Base-by-base conservation (phyloP, 148 eudicot genomes). In the Chenopodium album region DNA sequence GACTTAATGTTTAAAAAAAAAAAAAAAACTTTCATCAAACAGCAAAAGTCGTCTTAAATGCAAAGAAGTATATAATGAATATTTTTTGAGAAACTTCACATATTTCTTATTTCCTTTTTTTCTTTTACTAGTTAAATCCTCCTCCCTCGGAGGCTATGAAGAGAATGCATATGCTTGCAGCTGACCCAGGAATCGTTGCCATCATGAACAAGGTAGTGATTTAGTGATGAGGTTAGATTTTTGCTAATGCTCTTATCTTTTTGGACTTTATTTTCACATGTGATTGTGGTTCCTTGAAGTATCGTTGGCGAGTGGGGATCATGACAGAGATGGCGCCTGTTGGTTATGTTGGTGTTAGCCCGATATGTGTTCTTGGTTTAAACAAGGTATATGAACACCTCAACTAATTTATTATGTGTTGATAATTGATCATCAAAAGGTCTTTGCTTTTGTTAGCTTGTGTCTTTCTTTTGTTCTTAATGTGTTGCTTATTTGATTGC, bases 301-400 rank as follows among this genome's bases (percentile, higher is more conserved):
- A 95, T 87, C 96, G 85, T 52, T 95, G 99, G 98, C 88, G 89
- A 81, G 98, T 95, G 74, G 99, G 99, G 80, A 91, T 95, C 82
- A 92, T 95, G 98, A 95, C 98, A 56, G 99, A 95, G 91, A 86
- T 95, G 99, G 99, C 99, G 44, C 98, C 99, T 26, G 89, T 83
- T 78, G 99, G 98, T 76, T 88, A 93, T 85, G 99, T 95, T 85
- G 99, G 99, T 82, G 82, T 93, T 70, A 91, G 92, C 80, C 94
- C 99, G 32, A 81, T 83, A 84, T 95, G 99, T 79, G 80, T 95
- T 80, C 94, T 93, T 78, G 99, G 99, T 81, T 81, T 95, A 64
- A 95, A 95, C 87, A 91, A 89, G 93, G 99, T 95, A 85, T 81
- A 81, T 74, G 26, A 31, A 71, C 23, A 78, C 26, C 41, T 74